Base-by-base conservation (phyloP, 345 rosid genomes). In the Heritiera fomes region DNA sequence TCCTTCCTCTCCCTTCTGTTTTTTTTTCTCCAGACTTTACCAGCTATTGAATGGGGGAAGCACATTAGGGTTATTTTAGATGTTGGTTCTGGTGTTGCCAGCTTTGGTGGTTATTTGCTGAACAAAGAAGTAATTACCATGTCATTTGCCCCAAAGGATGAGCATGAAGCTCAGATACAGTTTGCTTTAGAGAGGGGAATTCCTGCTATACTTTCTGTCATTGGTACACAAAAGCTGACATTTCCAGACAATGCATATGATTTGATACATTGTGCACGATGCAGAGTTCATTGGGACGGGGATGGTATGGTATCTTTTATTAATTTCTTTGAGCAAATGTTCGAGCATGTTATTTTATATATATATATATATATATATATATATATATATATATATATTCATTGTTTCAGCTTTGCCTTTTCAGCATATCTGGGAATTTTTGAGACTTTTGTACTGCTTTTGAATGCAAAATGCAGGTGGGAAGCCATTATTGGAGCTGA, bases 91-190 rank as follows among this genome's bases (percentile, higher is more conserved):
- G 98, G 99, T 3, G 98, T 95, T 4, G 98, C 99, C 61, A 91
- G 94, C 90, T 91, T 95, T 79, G 98, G 99, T 14, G 99, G 99
- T 55, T 88, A 84, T 81, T 84, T 95, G 84, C 80, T 91, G 76
- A 93, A 92, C 75, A 92, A 82, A 86, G 81, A 86, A 86, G 99
- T 91, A 11, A 86, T 95, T 75, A 90, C 98, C 32, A 91, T 95
- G 98, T 95, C 99, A 17, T 87, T 95, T 77, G 98, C 98, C 6
- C 99, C 99, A 15, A 95, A 95, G 87, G 99, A 93, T 81, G 98
- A 95, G 78, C 99, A 95, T 20, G 98, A 95, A 83, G 99, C 99
- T 87, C 99, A 93, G 88, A 93, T 95, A 83, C 97, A 95, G 85
- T 93, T 95, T 80, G 96, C 97, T 64, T 81, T 95, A 53, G 99